Evolutionary conservation across 2,329 filamentous ascomycete genomes (phyloP), one percentile per base, ranked within the genome.

Genomic region (Ceratocystis smalleyi): DNA sequence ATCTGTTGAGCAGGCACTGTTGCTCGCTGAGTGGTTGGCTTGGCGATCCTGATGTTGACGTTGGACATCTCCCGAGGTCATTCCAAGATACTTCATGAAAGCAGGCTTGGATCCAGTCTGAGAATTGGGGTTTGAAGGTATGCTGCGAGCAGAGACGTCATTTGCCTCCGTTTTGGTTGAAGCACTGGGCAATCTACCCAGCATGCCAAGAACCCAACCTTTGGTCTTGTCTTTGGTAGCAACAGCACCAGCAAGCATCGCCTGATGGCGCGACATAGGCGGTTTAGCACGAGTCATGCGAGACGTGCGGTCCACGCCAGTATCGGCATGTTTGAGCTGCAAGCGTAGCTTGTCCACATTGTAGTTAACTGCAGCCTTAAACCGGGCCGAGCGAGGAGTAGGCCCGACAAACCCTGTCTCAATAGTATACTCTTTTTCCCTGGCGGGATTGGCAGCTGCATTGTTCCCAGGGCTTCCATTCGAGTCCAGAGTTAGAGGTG

Each of bases 321-420:
- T 27, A 17, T 19, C 51, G n/a, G 54, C 49, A 24, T 61, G 55
- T 22, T n/a, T 63, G 61, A 66, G 62, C 32, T 63, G 61, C 8
- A 15, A 43, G 40, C 64, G 59, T 24, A 65, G 22, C 35, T 57
- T 74, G 74, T 12, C 43, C 19, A 65, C 49, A 15, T 65, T 65
- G 43, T 63, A 63, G 32, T 73, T 73, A 2, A 79, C 63, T 1
- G 74, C 71, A 2, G 74, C 74, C 69, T 71, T 75, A 65, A 78
- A 67, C 68, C 76, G 77, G 66, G 74, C 73, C 2, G 75, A 70
- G 22, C 76, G 71, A 3, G 78, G 74, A 2, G 79, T 81, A 17
- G 79, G 78, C 0, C 78, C 78, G n/a, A 79, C 72, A 32, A 78
- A 79, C 49, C 71, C 73, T 12, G 77, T 76, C 67, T 77, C 76